Percentiles rank a stretch among this genome's conserved stretches.
Conservation (phyloP, 2,329 filamentous ascomycete species). For the Ascosphaera apis region DNA sequence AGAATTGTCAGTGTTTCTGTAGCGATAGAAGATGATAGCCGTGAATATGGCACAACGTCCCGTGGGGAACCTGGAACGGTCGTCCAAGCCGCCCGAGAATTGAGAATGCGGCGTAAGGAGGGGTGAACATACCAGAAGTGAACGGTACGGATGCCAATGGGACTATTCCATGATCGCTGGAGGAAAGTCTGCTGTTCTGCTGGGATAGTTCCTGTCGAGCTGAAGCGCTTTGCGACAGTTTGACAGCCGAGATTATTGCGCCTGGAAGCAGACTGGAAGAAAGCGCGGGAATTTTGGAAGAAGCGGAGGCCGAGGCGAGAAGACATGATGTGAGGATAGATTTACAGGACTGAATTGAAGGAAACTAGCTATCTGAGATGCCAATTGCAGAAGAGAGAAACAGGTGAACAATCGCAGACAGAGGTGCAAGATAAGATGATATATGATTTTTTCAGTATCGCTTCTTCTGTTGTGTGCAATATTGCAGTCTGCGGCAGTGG, state of each 20-base stretch:
- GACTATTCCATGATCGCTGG: slow-evolving; percentile 63
- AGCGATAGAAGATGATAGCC: neutral
- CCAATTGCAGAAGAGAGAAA: slow-evolving; percentile 4
- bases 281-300: slow-evolving; percentile 26
- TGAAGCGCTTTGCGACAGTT: too few species aligned
- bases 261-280: slow-evolving; percentile 30
- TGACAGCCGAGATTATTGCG: too few species aligned
- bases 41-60: slow-evolving; percentile 2
- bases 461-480: too few species aligned
- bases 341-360: too few species aligned
- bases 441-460: too few species aligned
- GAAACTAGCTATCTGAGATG: too few species aligned
- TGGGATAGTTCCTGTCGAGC: too few species aligned
- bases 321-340: slow-evolving; percentile 23
- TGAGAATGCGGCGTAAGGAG: neutral
- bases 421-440: neutral
- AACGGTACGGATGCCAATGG: slow-evolving; percentile 70
- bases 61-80: neutral
- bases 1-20: slow-evolving; percentile 5
- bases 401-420: neutral
- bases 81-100: neutral
- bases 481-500: too few species aligned
- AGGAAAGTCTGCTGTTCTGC: slow-evolving; percentile 29
- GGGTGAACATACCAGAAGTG: slow-evolving; percentile 66
- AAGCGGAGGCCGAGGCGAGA: slow-evolving; percentile 35